A percentile compares a stretch with the other conserved stretches of the same genome.
These are phyloP conservation scores for Pulveroboletus frians DNA, from an alignment of 768 basidiomycete species.

Conservation along the genomic window DNA sequence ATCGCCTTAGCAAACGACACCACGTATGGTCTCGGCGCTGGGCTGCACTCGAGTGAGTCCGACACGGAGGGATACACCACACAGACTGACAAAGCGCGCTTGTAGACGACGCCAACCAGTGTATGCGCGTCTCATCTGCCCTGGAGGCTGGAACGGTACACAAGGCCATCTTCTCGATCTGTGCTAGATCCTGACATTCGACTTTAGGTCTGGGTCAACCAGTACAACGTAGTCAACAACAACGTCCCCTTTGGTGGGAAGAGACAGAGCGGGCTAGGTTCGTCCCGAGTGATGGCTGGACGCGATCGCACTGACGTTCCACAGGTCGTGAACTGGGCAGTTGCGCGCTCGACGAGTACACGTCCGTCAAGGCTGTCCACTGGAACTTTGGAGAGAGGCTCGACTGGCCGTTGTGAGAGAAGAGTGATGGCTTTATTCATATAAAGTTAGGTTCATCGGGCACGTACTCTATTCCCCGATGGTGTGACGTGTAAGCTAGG, in stretches of 20 bases:
- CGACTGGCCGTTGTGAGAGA: slow-evolving; percentile 64
- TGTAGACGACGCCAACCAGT: slow-evolving; percentile 73
- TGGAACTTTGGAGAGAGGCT: slow-evolving; percentile 84
- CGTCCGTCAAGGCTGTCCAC: slow-evolving; percentile 75
- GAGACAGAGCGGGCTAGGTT: slow-evolving; percentile 86
- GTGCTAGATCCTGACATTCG: slow-evolving; percentile 3
- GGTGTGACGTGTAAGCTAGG: no score
- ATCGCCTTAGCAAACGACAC: slow-evolving; percentile 83
- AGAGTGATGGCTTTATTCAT: neutral
- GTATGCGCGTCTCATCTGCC: slow-evolving; percentile 80
- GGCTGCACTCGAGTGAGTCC: slow-evolving; percentile 74
- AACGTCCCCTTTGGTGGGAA: slow-evolving; percentile 96
- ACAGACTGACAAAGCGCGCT: slow-evolving; percentile 19
- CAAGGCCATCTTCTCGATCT: neutral
- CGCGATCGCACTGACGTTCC: slow-evolving; percentile 5
- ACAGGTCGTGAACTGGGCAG: slow-evolving; percentile 84
- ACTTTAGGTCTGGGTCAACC: slow-evolving; percentile 83
- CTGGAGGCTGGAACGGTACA: slow-evolving; percentile 86
- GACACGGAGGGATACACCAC: neutral
- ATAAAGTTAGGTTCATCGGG: no score
- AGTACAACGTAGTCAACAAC: slow-evolving; percentile 77
- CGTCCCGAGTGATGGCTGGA: neutral
- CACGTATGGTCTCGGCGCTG: slow-evolving; percentile 87
- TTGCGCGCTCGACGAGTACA: slow-evolving; percentile 81
- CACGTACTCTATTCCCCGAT: no score